A percentile compares a stretch with the other conserved stretches of the same genome.
Conservation (phyloP, 176 grass and related monocot genomes). For the Sorghum bicolor region DNA sequence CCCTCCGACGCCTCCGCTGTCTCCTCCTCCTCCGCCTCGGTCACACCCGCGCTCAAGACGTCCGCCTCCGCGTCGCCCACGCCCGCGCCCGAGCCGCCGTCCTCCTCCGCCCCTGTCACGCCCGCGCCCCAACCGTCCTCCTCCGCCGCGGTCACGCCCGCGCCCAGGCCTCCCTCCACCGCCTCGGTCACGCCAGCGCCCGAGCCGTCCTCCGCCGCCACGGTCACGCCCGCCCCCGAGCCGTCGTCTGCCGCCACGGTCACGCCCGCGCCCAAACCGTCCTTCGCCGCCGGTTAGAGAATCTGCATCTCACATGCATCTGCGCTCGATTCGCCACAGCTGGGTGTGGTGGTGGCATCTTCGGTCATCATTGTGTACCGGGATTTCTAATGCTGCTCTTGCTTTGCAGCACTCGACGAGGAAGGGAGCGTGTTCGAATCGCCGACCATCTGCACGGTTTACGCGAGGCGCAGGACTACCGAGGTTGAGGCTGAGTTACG, state of each 20-base stretch:
- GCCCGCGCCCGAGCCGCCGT: not conserved
- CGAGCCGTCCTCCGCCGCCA: too few species aligned
- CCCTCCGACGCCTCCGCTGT: not conserved
- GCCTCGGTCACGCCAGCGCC: too few species aligned
- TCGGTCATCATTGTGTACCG: not conserved
- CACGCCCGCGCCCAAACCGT: conserved; percentile 28
- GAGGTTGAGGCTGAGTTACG: not conserved
- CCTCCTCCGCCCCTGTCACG: too few species aligned
- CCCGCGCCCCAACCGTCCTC: too few species aligned
- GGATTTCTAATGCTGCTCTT: not conserved
- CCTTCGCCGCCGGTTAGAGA: conserved; percentile 13
- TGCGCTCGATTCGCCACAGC: not conserved
- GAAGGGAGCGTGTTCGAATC: not conserved
- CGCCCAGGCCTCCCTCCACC: too few species aligned
- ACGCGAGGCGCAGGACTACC: conserved; percentile 10
- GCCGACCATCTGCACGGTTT: conserved; percentile 28
- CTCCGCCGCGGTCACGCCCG: too few species aligned
- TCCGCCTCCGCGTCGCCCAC: not conserved
- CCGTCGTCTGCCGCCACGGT: not conserved
- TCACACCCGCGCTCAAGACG: conserved; percentile 9
- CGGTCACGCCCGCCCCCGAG: conserved; percentile 12
- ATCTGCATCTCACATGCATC: not conserved
- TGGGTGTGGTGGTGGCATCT: not conserved
- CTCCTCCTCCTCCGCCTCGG: not conserved
- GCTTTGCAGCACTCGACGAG: not conserved